Conservation (phyloP, 768 basidiomycete genomes). For the Tulasnella sp. region DNA sequence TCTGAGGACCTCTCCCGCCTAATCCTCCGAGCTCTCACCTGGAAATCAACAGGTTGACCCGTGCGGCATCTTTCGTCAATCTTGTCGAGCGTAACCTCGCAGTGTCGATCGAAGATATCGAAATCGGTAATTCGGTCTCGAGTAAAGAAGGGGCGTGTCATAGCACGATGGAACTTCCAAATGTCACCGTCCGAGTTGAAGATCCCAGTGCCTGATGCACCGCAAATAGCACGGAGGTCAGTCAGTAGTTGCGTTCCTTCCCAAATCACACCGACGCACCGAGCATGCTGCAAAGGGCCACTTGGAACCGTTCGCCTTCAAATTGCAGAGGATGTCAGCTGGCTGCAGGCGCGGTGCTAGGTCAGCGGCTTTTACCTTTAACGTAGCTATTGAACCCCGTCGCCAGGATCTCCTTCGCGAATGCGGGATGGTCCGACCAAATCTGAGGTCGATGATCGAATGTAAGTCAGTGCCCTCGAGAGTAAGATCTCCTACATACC, state of each 20-base stretch:
- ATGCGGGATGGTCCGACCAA: conserved; percentile 48
- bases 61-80: conserved; percentile 50
- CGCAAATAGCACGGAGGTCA: neutral
- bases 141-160: conserved; percentile 73
- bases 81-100: conserved; percentile 51
- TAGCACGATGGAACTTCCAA: conserved; percentile 75
- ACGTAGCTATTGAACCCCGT: conserved; percentile 63
- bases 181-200: conserved; percentile 57
- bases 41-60: conserved; percentile 62
- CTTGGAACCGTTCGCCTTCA: conserved; percentile 14
- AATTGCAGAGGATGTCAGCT: neutral
- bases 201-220: conserved; percentile 58
- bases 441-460: conserved; percentile 40
- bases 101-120: conserved; percentile 61
- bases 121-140: conserved; percentile 65
- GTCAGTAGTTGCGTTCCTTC: neutral
- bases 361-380: conserved; percentile 51
- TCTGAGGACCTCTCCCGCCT: neutral
- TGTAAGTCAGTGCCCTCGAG: neutral
- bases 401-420: conserved; percentile 59
- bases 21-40: conserved; percentile 45
- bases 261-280: neutral
- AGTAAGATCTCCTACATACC: neutral
- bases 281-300: conserved; percentile 1
- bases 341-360: neutral